phyloP scores from a whole-genome alignment of 2,329 filamentous ascomycete species.

The Elsinoe necatrix region DNA sequence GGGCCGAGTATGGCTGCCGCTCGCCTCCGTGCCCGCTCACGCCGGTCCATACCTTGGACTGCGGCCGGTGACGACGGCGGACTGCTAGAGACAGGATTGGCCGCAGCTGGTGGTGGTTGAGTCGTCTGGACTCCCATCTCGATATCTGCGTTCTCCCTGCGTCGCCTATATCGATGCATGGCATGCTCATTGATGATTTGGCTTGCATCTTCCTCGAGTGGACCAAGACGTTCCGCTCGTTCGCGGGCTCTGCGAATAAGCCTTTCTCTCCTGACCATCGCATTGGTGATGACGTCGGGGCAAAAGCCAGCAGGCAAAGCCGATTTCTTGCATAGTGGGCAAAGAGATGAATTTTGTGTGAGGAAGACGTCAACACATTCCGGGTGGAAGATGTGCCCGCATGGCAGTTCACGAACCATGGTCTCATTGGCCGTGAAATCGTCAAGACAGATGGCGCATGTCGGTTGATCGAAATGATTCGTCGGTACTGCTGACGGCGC shows the following conservation, averaged over 20 bases:
- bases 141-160: constrained; percentile 8
- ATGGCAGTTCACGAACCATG: constrained; percentile 75
- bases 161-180: not conserved
- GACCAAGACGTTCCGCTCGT: constrained; percentile 25
- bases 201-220: constrained; percentile 14
- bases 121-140: constrained; percentile 7
- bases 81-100: constrained; percentile 4
- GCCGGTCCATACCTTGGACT: constrained; percentile 22
- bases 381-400: constrained; percentile 87
- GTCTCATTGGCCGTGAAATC: constrained; percentile 63
- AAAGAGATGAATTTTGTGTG: constrained; percentile 69
- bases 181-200: constrained; percentile 13
- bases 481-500: not conserved
- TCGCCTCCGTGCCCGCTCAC: constrained; percentile 40
- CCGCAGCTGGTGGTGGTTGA: constrained; percentile 18
- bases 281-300: constrained; percentile 61
- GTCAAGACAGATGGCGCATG: constrained; percentile 84
- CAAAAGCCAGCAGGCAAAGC: constrained; percentile 61
- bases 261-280: constrained; percentile 76
- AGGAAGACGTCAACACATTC: constrained; percentile 86
- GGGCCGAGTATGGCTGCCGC: constrained; percentile 37
- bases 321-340: constrained; percentile 80
- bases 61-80: constrained; percentile 2
- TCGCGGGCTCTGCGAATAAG: constrained; percentile 55
- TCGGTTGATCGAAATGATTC: constrained; percentile 58